These are phyloP conservation scores for Verticillium nubilum DNA, from an alignment of 2,329 filamentous ascomycete species.

Conservation along the genomic window DNA sequence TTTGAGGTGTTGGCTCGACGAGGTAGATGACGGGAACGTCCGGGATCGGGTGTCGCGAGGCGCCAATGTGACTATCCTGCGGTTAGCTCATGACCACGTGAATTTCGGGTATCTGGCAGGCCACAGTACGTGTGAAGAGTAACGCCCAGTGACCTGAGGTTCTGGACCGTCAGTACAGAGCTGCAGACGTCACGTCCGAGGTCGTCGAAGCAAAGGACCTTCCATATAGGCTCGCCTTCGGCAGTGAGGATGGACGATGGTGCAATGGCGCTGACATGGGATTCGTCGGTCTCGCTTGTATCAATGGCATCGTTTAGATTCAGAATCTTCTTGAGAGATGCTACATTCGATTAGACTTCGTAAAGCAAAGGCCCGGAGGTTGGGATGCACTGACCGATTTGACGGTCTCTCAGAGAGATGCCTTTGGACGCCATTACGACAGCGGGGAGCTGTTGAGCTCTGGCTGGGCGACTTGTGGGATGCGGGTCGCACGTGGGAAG, in stretches of 20 bases:
- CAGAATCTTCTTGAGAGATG: conserved; percentile 89
- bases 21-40: conserved; percentile 96
- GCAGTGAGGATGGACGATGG: conserved; percentile 74
- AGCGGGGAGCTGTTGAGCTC: conserved; percentile 12
- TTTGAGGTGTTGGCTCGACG: conserved; percentile 79
- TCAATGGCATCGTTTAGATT: conserved; percentile 79
- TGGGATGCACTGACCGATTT: conserved; percentile 32
- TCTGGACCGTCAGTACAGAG: conserved; percentile 89
- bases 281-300: conserved; percentile 56
- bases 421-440: conserved; percentile 39
- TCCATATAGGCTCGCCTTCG: conserved; percentile 93
- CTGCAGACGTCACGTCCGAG: conserved; percentile 91
- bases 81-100: conserved; percentile 15
- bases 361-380: background rate
- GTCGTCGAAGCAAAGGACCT: conserved; percentile 93
- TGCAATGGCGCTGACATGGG: conserved; percentile 51
- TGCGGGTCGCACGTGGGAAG: background rate
- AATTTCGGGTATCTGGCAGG: background rate
- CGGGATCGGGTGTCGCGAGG: conserved; percentile 80
- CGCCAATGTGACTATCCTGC: conserved; percentile 64
- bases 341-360: conserved; percentile 35
- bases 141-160: conserved; percentile 88
- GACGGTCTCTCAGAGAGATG: conserved; percentile 43
- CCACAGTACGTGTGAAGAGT: conserved; percentile 80
- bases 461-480: conserved; percentile 2